Evolutionary conservation across 192 early-diverging fungal species (phyloP), one percentile per base, ranked within the genome.

Genomic region (Podila verticillata): DNA sequence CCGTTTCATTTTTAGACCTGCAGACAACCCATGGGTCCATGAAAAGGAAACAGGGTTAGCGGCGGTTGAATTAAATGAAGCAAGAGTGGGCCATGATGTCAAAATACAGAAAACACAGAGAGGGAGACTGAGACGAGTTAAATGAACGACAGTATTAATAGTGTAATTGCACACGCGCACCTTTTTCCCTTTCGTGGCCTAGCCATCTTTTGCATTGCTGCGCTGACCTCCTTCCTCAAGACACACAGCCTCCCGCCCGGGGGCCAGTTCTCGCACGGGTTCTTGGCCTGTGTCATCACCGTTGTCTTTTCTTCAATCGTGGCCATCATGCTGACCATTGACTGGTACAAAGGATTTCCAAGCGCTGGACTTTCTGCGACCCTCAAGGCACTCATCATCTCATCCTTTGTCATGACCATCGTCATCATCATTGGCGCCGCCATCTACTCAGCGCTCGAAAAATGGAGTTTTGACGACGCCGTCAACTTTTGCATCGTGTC

Each of bases 401-500:
- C 77, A 17, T 80, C 77, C 17, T 80, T 80, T 61, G 61, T 72
- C 61, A 80, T 80, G 77, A 80, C 77, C 26, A 80, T 57, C 20
- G 66, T 80, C 61, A 72, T 80, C 61, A 80, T 80, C 56, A 68
- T 80, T 20, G 77, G 77, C 4, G 68, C 77, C 12, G 77, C 77
- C 2, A 80, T 80, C 54, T 80, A 80, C 57, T 64, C 70, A 2
- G 13, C 65, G 0, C 65, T 80, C 20, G 77, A 80, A 24, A 28
- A 7, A 2, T 80, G 77, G 77, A 32, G 61, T 15, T 80, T 80
- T 80, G 77, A 80, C 66, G n/a, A 80, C 12, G 69, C 77, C 17
- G 70, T 80, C 57, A 80, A 80, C 57, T 80, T 80, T 72, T 80
- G 77, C 32, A 80, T 80, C 48, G 77, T 80, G 10, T 80, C 77